Evolutionary conservation across 2,329 filamentous ascomycete species (phyloP).

Genomic region (Scedosporium dehoogii): DNA sequence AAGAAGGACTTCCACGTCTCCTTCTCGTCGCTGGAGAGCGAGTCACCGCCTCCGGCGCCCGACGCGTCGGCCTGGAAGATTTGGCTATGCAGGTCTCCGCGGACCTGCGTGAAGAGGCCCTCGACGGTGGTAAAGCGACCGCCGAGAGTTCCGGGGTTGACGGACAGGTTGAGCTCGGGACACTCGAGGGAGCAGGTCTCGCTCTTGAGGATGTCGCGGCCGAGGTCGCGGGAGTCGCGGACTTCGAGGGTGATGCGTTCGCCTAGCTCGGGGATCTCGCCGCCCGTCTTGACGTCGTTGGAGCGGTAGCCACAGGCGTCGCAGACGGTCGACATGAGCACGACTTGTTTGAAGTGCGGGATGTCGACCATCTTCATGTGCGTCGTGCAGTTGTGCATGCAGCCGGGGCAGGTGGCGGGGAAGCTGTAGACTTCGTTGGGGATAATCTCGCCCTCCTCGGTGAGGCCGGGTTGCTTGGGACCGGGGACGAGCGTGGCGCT

Average conservation of each 20-base stretch:
- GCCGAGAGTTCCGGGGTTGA: constrained; percentile 89
- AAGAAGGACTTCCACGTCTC: constrained; percentile 77
- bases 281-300: constrained; percentile 96
- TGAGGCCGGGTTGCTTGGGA: constrained; percentile 30
- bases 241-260: constrained; percentile 74
- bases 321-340: constrained; percentile 91
- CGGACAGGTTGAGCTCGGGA: constrained; percentile 74
- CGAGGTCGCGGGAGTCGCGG: constrained; percentile 60
- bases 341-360: constrained; percentile 94
- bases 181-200: constrained; percentile 84
- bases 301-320: constrained; percentile 86
- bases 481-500: constrained; percentile 41
- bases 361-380: constrained; percentile 99
- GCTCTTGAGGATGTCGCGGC: constrained; percentile 89
- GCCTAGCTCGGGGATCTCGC: constrained; percentile 78
- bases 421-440: constrained; percentile 89
- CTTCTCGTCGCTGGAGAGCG: constrained; percentile 56
- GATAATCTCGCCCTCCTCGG: constrained; percentile 65
- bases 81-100: constrained; percentile 76
- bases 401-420: constrained; percentile 84
- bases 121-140: constrained; percentile 96
- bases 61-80: constrained; percentile 63
- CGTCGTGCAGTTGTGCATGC: constrained; percentile 73
- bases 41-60: constrained; percentile 61
- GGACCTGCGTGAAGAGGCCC: constrained; percentile 83